Evolutionary conservation across 148 eudicot species (phyloP).

Genomic region (Bassia scoparia): DNA sequence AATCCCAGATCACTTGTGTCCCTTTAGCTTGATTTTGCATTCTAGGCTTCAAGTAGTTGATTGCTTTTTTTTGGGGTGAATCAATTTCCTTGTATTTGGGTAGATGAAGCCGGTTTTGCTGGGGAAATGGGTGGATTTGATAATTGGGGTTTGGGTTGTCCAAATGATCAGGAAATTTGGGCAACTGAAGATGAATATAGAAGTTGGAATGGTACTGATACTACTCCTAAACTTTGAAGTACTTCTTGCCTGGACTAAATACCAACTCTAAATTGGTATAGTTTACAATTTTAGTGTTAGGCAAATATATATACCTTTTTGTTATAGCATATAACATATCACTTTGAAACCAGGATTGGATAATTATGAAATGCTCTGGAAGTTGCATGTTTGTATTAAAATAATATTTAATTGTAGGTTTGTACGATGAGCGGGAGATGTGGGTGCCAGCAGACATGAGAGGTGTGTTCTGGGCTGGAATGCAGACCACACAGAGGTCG

Average conservation of each 20-base stretch:
- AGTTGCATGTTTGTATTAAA: no score
- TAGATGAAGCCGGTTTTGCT: conserved; percentile 26
- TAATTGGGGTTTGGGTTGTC: conserved; percentile 30
- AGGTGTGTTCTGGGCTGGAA: no score
- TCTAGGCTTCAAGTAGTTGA: neutral
- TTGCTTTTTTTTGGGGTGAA: neutral
- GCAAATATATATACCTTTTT: no score
- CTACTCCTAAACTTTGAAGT: conserved; percentile 27
- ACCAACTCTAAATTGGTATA: no score
- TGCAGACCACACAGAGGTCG: neutral
- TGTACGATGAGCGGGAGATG: neutral
- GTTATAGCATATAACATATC: no score
- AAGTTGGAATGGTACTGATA: conserved; percentile 30
- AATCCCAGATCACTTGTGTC: no score
- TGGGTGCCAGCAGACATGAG: neutral
- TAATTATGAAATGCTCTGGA: no score
- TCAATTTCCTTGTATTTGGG: neutral
- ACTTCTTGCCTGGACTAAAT: no score
- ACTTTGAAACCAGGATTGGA: no score
- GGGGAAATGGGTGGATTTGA: conserved; percentile 20
- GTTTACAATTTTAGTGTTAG: no score
- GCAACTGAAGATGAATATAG: conserved; percentile 48
- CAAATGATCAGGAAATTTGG: conserved; percentile 43
- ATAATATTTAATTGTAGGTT: neutral
- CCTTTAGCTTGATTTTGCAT: no score